Evolutionary conservation across 768 basidiomycete genomes (phyloP).

Genomic region (Naganishia randhawae): DNA sequence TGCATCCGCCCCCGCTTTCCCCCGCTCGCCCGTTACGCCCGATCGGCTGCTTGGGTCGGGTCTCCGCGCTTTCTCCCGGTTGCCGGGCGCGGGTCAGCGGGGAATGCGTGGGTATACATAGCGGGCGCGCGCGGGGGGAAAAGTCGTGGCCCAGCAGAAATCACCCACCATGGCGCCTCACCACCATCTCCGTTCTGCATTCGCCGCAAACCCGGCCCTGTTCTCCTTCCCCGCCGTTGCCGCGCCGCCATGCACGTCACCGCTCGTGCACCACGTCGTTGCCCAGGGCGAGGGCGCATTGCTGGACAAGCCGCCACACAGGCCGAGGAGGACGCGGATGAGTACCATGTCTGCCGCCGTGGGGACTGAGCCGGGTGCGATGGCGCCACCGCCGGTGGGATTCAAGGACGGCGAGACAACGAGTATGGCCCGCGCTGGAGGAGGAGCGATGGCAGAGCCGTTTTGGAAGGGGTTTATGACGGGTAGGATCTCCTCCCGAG

Average conservation of each 20-base stretch:
- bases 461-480: conserved; percentile 12
- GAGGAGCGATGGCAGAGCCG: conserved; percentile 5
- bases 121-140: no score
- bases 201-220: neutral
- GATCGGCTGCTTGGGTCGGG: no score
- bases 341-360: neutral
- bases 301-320: neutral
- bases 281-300: neutral
- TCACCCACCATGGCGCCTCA: conserved; percentile 22
- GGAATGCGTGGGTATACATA: no score
- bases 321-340: neutral
- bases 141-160: no score
- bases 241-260: neutral
- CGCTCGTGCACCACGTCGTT: neutral
- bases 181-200: conserved; percentile 12
- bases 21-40: no score
- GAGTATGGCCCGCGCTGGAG: neutral
- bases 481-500: conserved; percentile 6
- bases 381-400: no score
- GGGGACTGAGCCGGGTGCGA: no score
- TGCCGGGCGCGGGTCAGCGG: no score
- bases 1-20: no score
- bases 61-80: no score
- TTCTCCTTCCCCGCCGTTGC: neutral
- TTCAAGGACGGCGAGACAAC: no score